phyloP scores from a whole-genome alignment of 441 rosid genomes.

The Croton laevigatus region DNA sequence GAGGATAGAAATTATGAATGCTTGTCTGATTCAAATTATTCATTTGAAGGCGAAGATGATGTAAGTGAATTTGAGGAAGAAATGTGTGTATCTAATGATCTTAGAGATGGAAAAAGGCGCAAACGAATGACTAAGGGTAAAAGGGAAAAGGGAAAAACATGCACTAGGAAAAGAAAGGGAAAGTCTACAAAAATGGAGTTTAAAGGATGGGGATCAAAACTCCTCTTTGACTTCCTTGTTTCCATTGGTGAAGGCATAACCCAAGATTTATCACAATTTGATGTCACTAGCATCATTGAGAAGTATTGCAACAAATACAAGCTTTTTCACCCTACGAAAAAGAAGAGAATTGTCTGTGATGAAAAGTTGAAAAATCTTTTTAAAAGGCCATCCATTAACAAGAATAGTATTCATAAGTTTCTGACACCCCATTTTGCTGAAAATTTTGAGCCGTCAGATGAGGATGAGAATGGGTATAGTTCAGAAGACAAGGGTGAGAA shows the following conservation, averaged over 20 bases:
- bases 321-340: slow-evolving; percentile 39
- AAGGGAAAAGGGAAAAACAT: neutral
- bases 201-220: slow-evolving; percentile 45
- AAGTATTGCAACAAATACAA: slow-evolving; percentile 37
- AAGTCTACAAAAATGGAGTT: slow-evolving; percentile 27
- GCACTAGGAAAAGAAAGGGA: slow-evolving; percentile 8
- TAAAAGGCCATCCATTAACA: slow-evolving; percentile 36
- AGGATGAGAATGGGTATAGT: slow-evolving; percentile 24
- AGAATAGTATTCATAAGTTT: slow-evolving; percentile 31
- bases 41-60: slow-evolving; percentile 19
- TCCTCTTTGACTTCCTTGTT: slow-evolving; percentile 38
- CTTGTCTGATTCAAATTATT: slow-evolving; percentile 9
- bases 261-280: slow-evolving; percentile 32
- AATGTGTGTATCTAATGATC: slow-evolving; percentile 20
- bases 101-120: neutral
- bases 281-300: slow-evolving; percentile 30
- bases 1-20: slow-evolving; percentile 8
- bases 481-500: slow-evolving; percentile 23
- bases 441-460: slow-evolving; percentile 28
- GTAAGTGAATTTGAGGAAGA: slow-evolving; percentile 26
- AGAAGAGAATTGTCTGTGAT: slow-evolving; percentile 48
- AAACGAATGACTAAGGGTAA: slow-evolving; percentile 4
- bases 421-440: slow-evolving; percentile 42
- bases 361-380: slow-evolving; percentile 35
- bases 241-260: slow-evolving; percentile 40